Percentiles rank a stretch among this genome's conserved stretches.
Evolutionary conservation across 106 monocot species (phyloP).

Genomic region (Acanthochlamys bracteata): DNA sequence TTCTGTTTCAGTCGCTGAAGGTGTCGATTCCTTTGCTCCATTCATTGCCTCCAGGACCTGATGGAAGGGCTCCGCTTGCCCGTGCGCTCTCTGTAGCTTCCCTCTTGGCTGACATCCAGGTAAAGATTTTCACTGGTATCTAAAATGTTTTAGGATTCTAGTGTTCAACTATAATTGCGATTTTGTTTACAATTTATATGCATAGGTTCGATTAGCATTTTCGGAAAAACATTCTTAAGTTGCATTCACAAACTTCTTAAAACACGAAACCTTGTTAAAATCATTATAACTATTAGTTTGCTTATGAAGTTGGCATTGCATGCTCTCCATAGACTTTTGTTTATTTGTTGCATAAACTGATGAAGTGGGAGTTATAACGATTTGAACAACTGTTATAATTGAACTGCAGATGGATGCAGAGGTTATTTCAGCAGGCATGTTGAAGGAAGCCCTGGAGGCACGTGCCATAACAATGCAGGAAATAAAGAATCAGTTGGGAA

Average conservation of each 20-base stretch:
- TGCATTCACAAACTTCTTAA: too few species aligned
- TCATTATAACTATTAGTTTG: too few species aligned
- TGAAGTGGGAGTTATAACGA: too few species aligned
- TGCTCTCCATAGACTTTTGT: background rate
- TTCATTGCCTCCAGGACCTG: background rate
- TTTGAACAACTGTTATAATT: background rate
- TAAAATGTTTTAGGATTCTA: too few species aligned
- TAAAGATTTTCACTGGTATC: too few species aligned
- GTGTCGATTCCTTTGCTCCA: background rate
- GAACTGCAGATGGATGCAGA: constrained; percentile 90
- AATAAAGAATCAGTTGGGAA: constrained; percentile 57
- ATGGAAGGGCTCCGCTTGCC: background rate
- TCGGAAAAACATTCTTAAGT: too few species aligned
- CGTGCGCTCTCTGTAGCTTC: background rate
- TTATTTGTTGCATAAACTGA: too few species aligned
- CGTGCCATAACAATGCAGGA: constrained; percentile 55
- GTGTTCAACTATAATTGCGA: too few species aligned
- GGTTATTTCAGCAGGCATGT: constrained; percentile 81
- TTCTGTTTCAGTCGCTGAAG: background rate
- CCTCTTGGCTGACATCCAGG: constrained; percentile 2
- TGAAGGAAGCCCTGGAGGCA: constrained; percentile 55
- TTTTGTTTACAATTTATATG: too few species aligned
- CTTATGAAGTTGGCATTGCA: too few species aligned
- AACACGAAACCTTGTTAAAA: too few species aligned
- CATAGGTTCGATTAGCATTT: too few species aligned